A percentile compares a stretch with the other conserved stretches of the same genome.
Conservation (phyloP, 1,139 yeast genomes). For the Saccharomyces hybrid region DNA sequence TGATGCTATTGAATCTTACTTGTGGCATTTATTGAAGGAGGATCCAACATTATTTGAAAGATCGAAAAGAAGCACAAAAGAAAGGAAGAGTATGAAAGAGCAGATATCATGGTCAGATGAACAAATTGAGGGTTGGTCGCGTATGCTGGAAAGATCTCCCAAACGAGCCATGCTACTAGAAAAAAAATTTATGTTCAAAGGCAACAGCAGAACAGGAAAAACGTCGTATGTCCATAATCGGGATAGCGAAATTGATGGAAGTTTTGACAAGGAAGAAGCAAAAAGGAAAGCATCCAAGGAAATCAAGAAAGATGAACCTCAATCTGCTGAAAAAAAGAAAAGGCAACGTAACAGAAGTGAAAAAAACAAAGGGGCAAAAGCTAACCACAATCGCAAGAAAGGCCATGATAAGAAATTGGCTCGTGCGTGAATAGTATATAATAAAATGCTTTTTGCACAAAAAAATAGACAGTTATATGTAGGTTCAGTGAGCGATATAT, state of each 20-base stretch:
- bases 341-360: conserved; percentile 42
- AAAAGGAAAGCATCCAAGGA: conserved; percentile 5
- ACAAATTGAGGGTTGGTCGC: conserved; percentile 89
- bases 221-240: conserved; percentile 24
- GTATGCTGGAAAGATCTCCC: conserved; percentile 64
- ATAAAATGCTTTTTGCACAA: not conserved
- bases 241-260: conserved; percentile 1
- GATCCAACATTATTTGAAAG: conserved; percentile 48
- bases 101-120: conserved; percentile 73
- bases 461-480: not conserved
- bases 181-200: conserved; percentile 48
- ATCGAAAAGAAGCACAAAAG: conserved; percentile 43
- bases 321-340: conserved; percentile 19
- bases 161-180: conserved; percentile 53
- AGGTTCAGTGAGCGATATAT: not conserved
- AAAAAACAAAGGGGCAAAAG: conserved; percentile 48
- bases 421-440: conserved; percentile 15
- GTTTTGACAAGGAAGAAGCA: conserved; percentile 1
- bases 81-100: conserved; percentile 46
- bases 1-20: conserved; percentile 41
- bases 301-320: conserved; percentile 6
- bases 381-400: conserved; percentile 57
- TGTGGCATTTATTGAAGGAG: conserved; percentile 52
- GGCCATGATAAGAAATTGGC: conserved; percentile 53
- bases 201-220: conserved; percentile 32